A percentile compares a stretch with the other conserved stretches of the same genome.
Evolutionary conservation across 805 yeast genomes (phyloP).

Genomic region (Ogataea thermomethanolica): DNA sequence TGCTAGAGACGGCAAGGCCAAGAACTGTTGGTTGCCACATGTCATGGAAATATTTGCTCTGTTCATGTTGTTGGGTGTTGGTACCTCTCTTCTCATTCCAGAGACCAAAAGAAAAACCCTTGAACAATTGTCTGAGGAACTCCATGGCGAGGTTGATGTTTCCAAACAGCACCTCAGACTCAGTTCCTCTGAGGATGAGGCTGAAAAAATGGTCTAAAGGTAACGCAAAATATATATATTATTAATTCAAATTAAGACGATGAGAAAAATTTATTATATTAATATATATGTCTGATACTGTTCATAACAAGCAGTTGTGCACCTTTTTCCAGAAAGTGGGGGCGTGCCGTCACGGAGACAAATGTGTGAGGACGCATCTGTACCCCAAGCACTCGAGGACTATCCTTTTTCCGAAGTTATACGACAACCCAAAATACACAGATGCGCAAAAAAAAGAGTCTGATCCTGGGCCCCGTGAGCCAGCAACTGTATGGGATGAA

Average conservation of each 20-base stretch:
- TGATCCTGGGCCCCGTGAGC: constrained; percentile 13
- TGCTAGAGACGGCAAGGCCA: constrained; percentile 45
- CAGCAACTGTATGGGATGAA: constrained; percentile 13
- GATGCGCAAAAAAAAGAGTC: constrained; percentile 33
- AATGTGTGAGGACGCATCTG: constrained; percentile 71
- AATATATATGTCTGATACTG: constrained; percentile 1
- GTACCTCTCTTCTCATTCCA: constrained; percentile 66
- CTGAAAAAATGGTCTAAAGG: constrained; percentile 22
- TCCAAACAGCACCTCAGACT: constrained; percentile 22
- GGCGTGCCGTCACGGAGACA: constrained; percentile 90
- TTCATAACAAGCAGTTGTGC: constrained; percentile 18
- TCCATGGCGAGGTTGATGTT: constrained; percentile 71
- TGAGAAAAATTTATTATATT: not conserved
- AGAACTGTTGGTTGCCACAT: constrained; percentile 81
- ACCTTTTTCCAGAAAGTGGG: constrained; percentile 76
- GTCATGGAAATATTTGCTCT: constrained; percentile 93
- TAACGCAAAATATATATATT: no score
- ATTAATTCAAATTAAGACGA: no score
- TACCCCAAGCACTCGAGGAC: constrained; percentile 65
- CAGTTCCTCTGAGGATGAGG: constrained; percentile 26
- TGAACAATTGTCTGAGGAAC: constrained; percentile 76
- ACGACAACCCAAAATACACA: constrained; percentile 51
- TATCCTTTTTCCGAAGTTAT: constrained; percentile 60
- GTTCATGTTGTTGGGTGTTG: constrained; percentile 81
- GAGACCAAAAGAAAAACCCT: constrained; percentile 91